phyloP scores from a whole-genome alignment of 148 eudicot species.

The Rhododendron griersonianum region DNA sequence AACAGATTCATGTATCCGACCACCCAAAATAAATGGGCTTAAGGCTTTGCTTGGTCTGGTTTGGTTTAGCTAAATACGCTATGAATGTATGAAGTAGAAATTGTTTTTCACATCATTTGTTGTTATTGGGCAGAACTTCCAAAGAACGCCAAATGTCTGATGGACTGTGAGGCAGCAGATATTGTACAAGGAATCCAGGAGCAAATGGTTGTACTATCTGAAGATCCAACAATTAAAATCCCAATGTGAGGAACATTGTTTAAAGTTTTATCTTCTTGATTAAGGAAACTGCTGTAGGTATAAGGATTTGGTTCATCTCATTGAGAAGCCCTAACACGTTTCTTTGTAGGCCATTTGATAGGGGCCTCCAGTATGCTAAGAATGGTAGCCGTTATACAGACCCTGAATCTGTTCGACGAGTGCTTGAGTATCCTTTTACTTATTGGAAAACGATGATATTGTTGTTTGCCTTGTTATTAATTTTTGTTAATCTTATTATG shows the following conservation, averaged over 20 bases:
- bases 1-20: neutral
- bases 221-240: slow-evolving; percentile 83
- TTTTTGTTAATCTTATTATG: neutral
- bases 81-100: neutral
- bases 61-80: neutral
- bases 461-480: neutral
- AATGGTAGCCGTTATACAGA: slow-evolving; percentile 42
- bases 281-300: neutral
- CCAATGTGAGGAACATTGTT: slow-evolving; percentile 52
- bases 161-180: slow-evolving; percentile 91
- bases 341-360: slow-evolving; percentile 72
- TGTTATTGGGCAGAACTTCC: slow-evolving; percentile 58
- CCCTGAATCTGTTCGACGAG: slow-evolving; percentile 49
- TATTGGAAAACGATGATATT: neutral
- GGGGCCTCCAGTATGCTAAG: slow-evolving; percentile 69
- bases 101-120: neutral
- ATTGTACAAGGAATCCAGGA: slow-evolving; percentile 84
- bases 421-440: slow-evolving; percentile 75
- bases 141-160: slow-evolving; percentile 52
- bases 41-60: neutral
- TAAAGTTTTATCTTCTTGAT: slow-evolving; percentile 7
- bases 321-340: slow-evolving; percentile 17
- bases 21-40: neutral
- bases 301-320: neutral
- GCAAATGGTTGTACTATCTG: slow-evolving; percentile 75